Percentiles rank a stretch among this genome's conserved stretches.
Conservation (phyloP, 2,329 filamentous ascomycete genomes). For the Nemania serpens region DNA sequence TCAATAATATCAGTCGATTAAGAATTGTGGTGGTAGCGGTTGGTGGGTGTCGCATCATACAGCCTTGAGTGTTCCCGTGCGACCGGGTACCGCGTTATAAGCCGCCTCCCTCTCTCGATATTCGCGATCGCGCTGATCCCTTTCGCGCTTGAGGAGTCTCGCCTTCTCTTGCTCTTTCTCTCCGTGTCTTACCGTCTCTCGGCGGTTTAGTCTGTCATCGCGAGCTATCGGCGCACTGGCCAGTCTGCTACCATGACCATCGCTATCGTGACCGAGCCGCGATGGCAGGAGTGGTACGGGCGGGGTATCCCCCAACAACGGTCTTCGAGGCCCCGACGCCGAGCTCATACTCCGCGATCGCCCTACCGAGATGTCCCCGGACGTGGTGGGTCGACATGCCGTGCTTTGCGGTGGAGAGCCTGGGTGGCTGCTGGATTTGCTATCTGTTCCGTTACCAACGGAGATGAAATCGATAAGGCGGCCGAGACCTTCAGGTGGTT, state of each 20-base stretch:
- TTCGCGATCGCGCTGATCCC: constrained; percentile 29
- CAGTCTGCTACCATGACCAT: constrained; percentile 4
- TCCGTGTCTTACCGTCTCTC: constrained; percentile 15
- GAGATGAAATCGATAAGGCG: constrained; percentile 41
- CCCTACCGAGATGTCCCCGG: constrained; percentile 21
- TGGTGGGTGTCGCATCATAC: constrained; percentile 28
- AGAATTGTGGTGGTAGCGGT: no score
- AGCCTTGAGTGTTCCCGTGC: constrained; percentile 40
- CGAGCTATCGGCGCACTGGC: constrained; percentile 6
- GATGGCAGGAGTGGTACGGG: constrained; percentile 37
- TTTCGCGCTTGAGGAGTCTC: constrained; percentile 28
- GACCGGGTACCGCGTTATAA: constrained; percentile 39
- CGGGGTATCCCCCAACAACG: constrained; percentile 26
- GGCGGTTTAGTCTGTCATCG: constrained; percentile 9
- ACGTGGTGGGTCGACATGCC: constrained; percentile 31
- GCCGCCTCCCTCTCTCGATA: constrained; percentile 32
- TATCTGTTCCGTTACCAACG: constrained; percentile 24
- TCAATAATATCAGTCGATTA: no score
- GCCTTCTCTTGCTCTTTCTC: constrained; percentile 29
- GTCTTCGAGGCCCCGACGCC: constrained; percentile 28
- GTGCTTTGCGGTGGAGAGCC: constrained; percentile 36
- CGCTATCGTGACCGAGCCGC: not conserved
- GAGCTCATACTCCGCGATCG: constrained; percentile 39
- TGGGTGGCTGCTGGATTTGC: constrained; percentile 4
- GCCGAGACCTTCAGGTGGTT: constrained; percentile 38